Evolutionary conservation across 2,329 filamentous ascomycete genomes (phyloP), one percentile per base, ranked within the genome.

Genomic region (Endothia cerciana): DNA sequence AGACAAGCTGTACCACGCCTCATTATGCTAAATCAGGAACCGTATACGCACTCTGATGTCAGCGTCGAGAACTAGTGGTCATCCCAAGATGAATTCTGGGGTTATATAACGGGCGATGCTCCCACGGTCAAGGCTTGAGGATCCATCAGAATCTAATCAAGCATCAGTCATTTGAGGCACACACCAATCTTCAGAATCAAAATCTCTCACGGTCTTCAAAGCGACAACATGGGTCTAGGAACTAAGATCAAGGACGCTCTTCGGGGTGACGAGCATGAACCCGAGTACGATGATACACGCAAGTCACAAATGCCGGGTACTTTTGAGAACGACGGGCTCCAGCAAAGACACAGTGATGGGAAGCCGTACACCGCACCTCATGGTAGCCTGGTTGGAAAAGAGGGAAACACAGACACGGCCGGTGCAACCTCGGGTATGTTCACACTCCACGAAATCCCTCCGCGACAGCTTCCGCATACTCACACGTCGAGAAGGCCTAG

Each of bases 171-270:
- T 6, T 5, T 7, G 17, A 17, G 3, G 36, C 38, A n/a, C 40
- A 25, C 4, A 17, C 25, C 7, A 49, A 17, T n/a, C n/a, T 58
- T 30, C n/a, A n/a, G 1, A 45, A 28, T 4, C 15, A 28, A 11
- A 62, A 15, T 28, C 2, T n/a, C 30, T 25, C 15, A 62, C 11
- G 4, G 22, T 17, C 33, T 41, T 41, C 30, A 28, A 59, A 36
- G 13, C 7, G 28, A 5, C 33, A 70, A 36, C 45, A 72, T 72
- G 71, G 71, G 71, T 69, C 55, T 72, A 56, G 71, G 70, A 45
- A 58, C 65, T 41, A 72, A 72, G 61, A 70, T 72, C 65, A 72
- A 72, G 70, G 70, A 71, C 38, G 71, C 65, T 40, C 69, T 72
- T 15, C 60, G 64, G 13, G 62, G 68, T 60, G 70, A 72, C 65